Percentiles rank a stretch among this genome's conserved stretches.
Evolutionary conservation across 805 yeast species (phyloP).

Genomic region (Pachysolen tannophilus): DNA sequence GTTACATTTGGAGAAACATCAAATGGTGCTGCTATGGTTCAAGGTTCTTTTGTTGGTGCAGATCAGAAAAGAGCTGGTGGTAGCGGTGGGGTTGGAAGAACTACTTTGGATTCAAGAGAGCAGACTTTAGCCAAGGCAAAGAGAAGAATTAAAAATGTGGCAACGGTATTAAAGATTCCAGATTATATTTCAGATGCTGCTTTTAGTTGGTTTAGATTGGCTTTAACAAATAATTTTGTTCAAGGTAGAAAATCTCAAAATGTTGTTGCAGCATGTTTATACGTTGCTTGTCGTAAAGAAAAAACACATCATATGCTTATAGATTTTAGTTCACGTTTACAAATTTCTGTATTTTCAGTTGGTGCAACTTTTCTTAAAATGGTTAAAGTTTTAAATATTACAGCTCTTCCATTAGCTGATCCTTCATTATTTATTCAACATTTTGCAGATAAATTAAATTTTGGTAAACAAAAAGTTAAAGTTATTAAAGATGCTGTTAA

Average conservation of each 20-base stretch:
- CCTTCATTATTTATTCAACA: slow-evolving; percentile 92
- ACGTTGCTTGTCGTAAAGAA: slow-evolving; percentile 88
- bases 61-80: slow-evolving; percentile 73
- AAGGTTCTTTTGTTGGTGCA: slow-evolving; percentile 87
- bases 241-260: slow-evolving; percentile 97
- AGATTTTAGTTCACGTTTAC: slow-evolving; percentile 86
- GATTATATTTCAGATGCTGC: slow-evolving; percentile 85
- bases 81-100: slow-evolving; percentile 59
- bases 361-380: slow-evolving; percentile 94
- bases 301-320: slow-evolving; percentile 92
- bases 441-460: slow-evolving; percentile 80
- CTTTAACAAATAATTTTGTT: slow-evolving; percentile 81
- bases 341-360: slow-evolving; percentile 84
- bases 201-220: slow-evolving; percentile 80
- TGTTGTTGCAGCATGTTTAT: slow-evolving; percentile 90
- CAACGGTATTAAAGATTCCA: slow-evolving; percentile 70
- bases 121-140: slow-evolving; percentile 84
- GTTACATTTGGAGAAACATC: slow-evolving; percentile 90
- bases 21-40: slow-evolving; percentile 91
- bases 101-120: slow-evolving; percentile 77
- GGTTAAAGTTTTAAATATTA: slow-evolving; percentile 78
- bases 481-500: slow-evolving; percentile 84
- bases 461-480: slow-evolving; percentile 64
- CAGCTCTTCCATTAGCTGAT: slow-evolving; percentile 79
- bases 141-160: slow-evolving; percentile 70